Evolutionary conservation across 371 early-diverging fungal genomes (phyloP).

Genomic region (Mucor plumbeus): DNA sequence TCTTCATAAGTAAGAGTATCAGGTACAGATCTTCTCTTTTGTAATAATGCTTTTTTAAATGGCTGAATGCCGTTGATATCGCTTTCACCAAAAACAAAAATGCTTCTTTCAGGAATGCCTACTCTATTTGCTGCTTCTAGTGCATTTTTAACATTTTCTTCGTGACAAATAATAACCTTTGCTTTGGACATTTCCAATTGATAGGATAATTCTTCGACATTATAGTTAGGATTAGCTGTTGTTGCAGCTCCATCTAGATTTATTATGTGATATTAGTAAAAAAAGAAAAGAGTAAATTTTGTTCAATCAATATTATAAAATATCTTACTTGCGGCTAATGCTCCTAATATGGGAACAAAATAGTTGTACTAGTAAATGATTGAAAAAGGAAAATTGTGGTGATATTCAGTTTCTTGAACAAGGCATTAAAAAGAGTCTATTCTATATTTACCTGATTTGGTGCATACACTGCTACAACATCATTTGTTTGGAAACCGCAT

Average conservation of each 20-base stretch:
- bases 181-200: slow-evolving; percentile 75
- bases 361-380: slow-evolving; percentile 41
- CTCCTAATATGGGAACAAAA: slow-evolving; percentile 39
- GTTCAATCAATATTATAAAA: not conserved
- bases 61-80: slow-evolving; percentile 45
- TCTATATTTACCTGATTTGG: slow-evolving; percentile 62
- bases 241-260: slow-evolving; percentile 59
- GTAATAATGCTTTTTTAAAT: slow-evolving; percentile 30
- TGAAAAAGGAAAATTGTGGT: not conserved
- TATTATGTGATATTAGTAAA: not conserved
- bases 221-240: slow-evolving; percentile 80
- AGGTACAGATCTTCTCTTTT: slow-evolving; percentile 18
- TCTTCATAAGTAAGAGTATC: slow-evolving; percentile 33
- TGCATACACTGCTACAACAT: slow-evolving; percentile 72
- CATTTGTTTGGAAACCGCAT: slow-evolving; percentile 62
- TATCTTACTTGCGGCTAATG: slow-evolving; percentile 44
- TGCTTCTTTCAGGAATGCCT: slow-evolving; percentile 51
- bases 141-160: slow-evolving; percentile 56
- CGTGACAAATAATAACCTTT: slow-evolving; percentile 58
- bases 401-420: no score
- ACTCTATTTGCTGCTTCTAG: slow-evolving; percentile 59
- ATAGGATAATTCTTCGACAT: slow-evolving; percentile 70
- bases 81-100: slow-evolving; percentile 69
- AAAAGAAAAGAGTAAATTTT: no score
- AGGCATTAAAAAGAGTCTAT: not conserved